Evolutionary conservation across 441 rosid species (phyloP).

Genomic region (Populus hybrid): DNA sequence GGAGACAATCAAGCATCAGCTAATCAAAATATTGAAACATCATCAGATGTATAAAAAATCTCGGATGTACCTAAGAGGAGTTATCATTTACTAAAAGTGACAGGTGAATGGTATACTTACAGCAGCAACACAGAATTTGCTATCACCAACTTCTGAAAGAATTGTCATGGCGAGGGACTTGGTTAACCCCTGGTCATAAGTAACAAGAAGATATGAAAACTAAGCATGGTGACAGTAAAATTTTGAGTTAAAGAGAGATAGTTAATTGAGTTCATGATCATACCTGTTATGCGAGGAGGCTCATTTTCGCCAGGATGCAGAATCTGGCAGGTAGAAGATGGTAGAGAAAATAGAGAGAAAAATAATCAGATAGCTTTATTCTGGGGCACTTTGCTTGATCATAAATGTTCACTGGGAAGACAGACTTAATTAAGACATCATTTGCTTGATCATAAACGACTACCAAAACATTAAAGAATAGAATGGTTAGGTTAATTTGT

Average conservation of each 20-base stretch:
- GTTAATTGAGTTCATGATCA: neutral
- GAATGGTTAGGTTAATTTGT: no score
- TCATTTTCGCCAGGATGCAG: neutral
- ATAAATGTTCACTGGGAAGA: no score
- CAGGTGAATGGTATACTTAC: neutral
- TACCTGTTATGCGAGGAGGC: constrained; percentile 8
- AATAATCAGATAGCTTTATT: neutral
- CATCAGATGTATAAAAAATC: no score
- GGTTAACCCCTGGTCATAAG: constrained; percentile 3
- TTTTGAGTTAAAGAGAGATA: neutral
- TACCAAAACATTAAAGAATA: no score
- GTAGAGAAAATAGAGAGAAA: neutral
- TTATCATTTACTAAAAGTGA: neutral
- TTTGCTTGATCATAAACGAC: no score
- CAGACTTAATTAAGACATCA: no score
- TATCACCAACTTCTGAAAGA: constrained; percentile 20
- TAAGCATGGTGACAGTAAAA: neutral
- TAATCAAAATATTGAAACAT: no score
- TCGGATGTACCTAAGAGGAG: no score
- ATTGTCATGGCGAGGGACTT: constrained; percentile 20
- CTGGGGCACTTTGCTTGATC: no score
- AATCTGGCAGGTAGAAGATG: neutral
- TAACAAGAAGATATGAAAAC: neutral
- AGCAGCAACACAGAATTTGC: constrained; percentile 21
- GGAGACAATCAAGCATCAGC: no score